phyloP scores from a whole-genome alignment of 2,329 filamentous ascomycete genomes.

The Curvularia spicifera region DNA sequence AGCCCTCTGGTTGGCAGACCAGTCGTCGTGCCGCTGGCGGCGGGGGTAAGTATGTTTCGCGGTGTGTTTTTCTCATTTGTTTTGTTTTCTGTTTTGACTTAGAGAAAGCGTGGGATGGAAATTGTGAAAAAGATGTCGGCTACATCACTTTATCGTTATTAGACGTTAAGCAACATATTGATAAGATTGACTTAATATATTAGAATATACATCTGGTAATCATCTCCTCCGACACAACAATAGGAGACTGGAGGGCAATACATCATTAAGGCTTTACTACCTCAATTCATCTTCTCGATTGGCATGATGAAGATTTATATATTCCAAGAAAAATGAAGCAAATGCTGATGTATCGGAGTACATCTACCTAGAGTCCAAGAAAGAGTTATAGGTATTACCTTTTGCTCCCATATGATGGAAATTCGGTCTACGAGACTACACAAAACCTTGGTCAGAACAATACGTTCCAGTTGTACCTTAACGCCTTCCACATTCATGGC shows the following conservation, averaged over 20 bases:
- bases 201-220: background rate
- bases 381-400: no score
- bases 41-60: background rate
- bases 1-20: background rate
- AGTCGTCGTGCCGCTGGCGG: constrained; percentile 11
- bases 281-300: background rate
- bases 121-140: background rate
- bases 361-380: no score
- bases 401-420: no score
- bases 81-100: background rate
- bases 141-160: background rate
- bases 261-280: background rate
- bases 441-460: background rate
- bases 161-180: background rate
- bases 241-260: background rate
- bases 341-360: no score
- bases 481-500: background rate
- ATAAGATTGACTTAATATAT: background rate
- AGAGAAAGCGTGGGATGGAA: background rate
- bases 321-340: background rate
- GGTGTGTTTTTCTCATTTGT: background rate
- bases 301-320: background rate
- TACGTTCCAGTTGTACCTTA: background rate
- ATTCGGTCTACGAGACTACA: background rate
- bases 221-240: background rate